A percentile compares a stretch with the other conserved stretches of the same genome.
Conservation (phyloP, 345 rosid species). For the Nasturtium officinale region DNA sequence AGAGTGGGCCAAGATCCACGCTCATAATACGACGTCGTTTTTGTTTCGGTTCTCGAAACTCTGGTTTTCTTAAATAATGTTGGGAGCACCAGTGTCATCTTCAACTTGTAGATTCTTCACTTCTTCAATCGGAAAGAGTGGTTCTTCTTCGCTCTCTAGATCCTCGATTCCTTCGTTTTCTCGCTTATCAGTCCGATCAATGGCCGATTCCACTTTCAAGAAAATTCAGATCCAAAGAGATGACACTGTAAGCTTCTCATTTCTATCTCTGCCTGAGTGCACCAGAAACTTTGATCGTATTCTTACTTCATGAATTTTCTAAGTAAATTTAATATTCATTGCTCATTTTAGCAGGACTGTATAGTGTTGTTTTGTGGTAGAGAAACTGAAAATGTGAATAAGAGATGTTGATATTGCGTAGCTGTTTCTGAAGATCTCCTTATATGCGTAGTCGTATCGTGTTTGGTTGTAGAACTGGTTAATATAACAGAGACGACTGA, state of each 20-base stretch:
- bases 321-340: background rate
- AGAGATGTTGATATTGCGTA: background rate
- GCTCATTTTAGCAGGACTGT: background rate
- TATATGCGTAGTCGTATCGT: background rate
- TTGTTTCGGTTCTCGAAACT: too few relatives aligned
- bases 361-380: background rate
- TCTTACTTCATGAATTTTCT: background rate
- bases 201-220: conserved; percentile 77
- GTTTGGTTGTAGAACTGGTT: background rate
- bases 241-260: conserved; percentile 58
- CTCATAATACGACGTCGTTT: background rate
- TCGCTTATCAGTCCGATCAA: conserved; percentile 56
- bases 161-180: conserved; percentile 33
- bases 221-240: conserved; percentile 89
- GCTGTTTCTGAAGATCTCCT: background rate
- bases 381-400: background rate
- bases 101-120: conserved; percentile 49
- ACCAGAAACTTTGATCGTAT: background rate
- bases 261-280: background rate
- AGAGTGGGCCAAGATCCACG: background rate
- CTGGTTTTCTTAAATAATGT: too few relatives aligned
- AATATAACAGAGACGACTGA: background rate
- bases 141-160: conserved; percentile 13
- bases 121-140: conserved; percentile 23
- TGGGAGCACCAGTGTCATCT: conserved; percentile 34